Percentiles rank a stretch among this genome's conserved stretches.
Evolutionary conservation across 169 alveolate genomes (phyloP).

Genomic region (Cyclospora cayetanensis): DNA sequence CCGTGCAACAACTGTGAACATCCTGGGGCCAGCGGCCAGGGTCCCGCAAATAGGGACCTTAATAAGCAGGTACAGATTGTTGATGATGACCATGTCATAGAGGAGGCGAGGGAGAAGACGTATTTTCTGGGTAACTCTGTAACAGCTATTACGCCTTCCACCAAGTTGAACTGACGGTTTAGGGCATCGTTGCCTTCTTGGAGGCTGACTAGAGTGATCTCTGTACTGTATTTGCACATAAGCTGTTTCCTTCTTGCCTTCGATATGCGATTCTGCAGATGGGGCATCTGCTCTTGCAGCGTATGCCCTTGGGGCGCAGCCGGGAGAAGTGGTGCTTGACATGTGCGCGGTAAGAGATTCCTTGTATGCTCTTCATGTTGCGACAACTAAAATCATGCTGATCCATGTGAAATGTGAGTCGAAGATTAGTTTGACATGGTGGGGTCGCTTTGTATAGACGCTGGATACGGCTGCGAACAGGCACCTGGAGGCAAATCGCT

Average conservation of each 20-base stretch:
- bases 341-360: constrained; percentile 53
- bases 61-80: not conserved
- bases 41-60: not conserved
- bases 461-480: not conserved
- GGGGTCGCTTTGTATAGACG: too few species aligned
- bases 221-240: not conserved
- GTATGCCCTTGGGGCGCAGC: constrained; percentile 40
- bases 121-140: constrained; percentile 40
- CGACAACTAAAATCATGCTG: too few species aligned
- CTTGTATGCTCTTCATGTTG: too few species aligned
- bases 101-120: constrained; percentile 41
- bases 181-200: not conserved
- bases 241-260: not conserved
- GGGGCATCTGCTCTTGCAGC: constrained; percentile 71
- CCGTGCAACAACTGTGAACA: too few species aligned
- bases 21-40: not conserved
- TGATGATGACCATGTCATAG: constrained; percentile 43
- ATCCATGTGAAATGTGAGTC: too few species aligned
- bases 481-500: constrained; percentile 70
- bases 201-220: not conserved
- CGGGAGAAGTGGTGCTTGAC: constrained; percentile 68
- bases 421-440: too few species aligned
- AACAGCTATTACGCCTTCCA: not conserved
- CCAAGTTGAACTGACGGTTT: not conserved
- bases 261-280: not conserved